These are phyloP conservation scores for Agrocybe praecox DNA, from an alignment of 768 basidiomycete species.

Conservation along the genomic window DNA sequence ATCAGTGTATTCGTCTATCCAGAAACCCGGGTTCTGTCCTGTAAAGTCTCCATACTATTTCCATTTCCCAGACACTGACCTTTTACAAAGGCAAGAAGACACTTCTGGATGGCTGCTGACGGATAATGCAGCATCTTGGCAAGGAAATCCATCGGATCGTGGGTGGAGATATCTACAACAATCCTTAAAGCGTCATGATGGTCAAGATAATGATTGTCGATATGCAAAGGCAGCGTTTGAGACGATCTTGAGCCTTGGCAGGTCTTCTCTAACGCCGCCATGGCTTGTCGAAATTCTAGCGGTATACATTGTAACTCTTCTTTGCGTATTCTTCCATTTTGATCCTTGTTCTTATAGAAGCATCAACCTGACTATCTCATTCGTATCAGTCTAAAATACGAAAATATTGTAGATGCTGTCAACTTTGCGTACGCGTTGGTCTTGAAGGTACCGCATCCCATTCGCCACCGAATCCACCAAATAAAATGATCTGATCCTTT, in stretches of 20 bases:
- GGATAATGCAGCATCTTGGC: conserved; percentile 81
- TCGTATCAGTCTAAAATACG: conserved; percentile 75
- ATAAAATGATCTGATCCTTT: conserved; percentile 3
- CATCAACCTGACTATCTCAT: conserved; percentile 86
- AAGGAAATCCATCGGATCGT: conserved; percentile 76
- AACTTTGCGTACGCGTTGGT: conserved; percentile 73
- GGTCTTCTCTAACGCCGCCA: conserved; percentile 65
- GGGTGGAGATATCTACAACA: conserved; percentile 90
- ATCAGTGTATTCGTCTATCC: conserved; percentile 77
- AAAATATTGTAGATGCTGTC: conserved; percentile 76
- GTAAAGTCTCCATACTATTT: conserved; percentile 35
- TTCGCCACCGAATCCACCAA: background rate
- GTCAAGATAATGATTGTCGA: conserved; percentile 64
- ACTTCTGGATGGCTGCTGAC: conserved; percentile 83
- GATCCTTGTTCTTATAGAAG: conserved; percentile 40
- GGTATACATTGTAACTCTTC: conserved; percentile 36
- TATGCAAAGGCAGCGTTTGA: conserved; percentile 82
- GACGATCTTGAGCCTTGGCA: conserved; percentile 70
- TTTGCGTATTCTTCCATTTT: background rate
- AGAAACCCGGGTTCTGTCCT: conserved; percentile 58
- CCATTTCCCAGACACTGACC: conserved; percentile 6
- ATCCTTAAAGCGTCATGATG: conserved; percentile 79
- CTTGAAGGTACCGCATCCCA: conserved; percentile 53
- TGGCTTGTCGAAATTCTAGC: conserved; percentile 83
- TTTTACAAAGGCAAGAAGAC: conserved; percentile 59